Base-by-base conservation (phyloP, 2,329 filamentous ascomycete species). In the Aspergillus thermomutatus region DNA sequence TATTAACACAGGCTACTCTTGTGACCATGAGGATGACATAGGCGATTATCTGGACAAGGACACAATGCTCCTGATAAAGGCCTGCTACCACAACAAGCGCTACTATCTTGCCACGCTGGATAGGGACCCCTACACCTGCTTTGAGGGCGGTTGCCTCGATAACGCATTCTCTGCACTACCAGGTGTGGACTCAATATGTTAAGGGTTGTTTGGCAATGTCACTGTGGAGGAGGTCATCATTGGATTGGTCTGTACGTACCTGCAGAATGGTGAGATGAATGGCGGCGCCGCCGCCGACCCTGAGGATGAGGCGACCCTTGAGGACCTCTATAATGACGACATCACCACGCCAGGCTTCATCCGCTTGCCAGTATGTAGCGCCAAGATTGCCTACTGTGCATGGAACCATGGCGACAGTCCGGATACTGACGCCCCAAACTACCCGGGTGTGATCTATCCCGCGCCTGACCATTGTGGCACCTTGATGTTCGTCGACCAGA, bases 401-500 rank as follows among this genome's bases (percentile, higher is more conserved):
- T 55, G 47, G 53, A 27, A 48, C 50, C 21, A 52, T 6, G 6
- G 17, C 52, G 23, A 25, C 23, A 46, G 27, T 2, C 56, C 45
- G 1, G 40, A 49, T 40, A 52, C 26, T 11, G 31, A 47, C n/a
- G n/a, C 23, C 7, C 3, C 31, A 5, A 54, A 69, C 60, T 77
- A 67, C 56, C 75, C 74, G 1, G 77, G 75, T 65, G 62, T 71
- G 58, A 55, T 66, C n/a, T 55, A 60, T 26, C 49, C 25, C 4
- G 41, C 45, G 25, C 47, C 41, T 3, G 27, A 51, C 51, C 27
- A 43, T 27, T 59, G 54, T 31, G 41, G 48, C 23, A 54, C 41
- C 19, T 74, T 72, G 5, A 65, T 66, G 4, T 73, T 75, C 53
- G 68, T 66, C 25, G 65, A 75, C 64, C 57, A 71, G 64, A 72